These are phyloP conservation scores for Cyberlindnera petersonii DNA, from an alignment of 805 yeast genomes.

Conservation along the genomic window DNA sequence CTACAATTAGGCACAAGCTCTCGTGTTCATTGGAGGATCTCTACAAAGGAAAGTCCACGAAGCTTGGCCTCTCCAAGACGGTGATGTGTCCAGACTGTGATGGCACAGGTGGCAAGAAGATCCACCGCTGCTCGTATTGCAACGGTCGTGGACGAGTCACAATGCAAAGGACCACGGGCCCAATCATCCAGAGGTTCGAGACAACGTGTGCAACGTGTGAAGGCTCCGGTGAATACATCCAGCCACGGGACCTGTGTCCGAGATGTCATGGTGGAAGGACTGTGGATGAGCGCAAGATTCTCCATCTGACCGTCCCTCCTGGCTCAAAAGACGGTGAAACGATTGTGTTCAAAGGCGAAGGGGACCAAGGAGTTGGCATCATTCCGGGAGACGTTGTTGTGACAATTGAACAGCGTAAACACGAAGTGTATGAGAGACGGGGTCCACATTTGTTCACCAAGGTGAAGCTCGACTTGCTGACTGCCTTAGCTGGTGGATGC, in stretches of 20 bases:
- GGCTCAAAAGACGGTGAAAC: slow-evolving; percentile 53
- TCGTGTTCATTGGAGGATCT: slow-evolving; percentile 51
- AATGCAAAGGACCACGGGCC: slow-evolving; percentile 41
- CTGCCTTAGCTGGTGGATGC: slow-evolving; percentile 57
- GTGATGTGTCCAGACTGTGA: slow-evolving; percentile 46
- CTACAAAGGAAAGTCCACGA: slow-evolving; percentile 53
- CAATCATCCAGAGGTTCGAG: slow-evolving; percentile 39
- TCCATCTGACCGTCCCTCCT: slow-evolving; percentile 50
- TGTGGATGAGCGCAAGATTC: slow-evolving; percentile 43
- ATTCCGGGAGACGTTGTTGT: slow-evolving; percentile 68
- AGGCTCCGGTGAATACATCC: slow-evolving; percentile 38
- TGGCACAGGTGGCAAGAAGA: slow-evolving; percentile 45
- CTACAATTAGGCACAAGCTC: slow-evolving; percentile 54
- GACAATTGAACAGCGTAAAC: slow-evolving; percentile 39
- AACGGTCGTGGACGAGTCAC: slow-evolving; percentile 39
- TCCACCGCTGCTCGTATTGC: slow-evolving; percentile 35
- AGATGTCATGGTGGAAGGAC: slow-evolving; percentile 45
- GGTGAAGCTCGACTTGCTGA: slow-evolving; percentile 45
- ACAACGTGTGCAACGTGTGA: slow-evolving; percentile 43
- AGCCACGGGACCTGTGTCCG: slow-evolving; percentile 34
- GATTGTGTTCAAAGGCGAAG: slow-evolving; percentile 53
- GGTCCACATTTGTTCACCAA: slow-evolving; percentile 43
- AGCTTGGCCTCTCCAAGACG: slow-evolving; percentile 50
- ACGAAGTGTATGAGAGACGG: slow-evolving; percentile 37
- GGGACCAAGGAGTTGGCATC: slow-evolving; percentile 57